Percentiles rank a stretch among this genome's conserved stretches.
Evolutionary conservation across 1,139 yeast species (phyloP).

Genomic region (Arxiozyma bovina): DNA sequence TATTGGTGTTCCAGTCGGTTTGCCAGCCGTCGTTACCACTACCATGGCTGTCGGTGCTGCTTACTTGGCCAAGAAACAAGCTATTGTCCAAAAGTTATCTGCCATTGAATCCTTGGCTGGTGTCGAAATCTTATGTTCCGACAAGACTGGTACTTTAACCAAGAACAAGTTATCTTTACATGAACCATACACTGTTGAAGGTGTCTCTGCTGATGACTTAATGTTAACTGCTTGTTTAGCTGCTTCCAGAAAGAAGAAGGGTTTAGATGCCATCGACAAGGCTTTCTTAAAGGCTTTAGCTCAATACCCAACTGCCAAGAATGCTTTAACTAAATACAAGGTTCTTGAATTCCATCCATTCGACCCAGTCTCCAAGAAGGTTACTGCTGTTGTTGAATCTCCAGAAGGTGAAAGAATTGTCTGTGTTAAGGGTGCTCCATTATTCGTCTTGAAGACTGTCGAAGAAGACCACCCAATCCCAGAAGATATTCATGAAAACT

Average conservation of each 20-base stretch:
- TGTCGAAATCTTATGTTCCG: slow-evolving; percentile 98
- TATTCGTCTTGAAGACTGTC: slow-evolving; percentile 88
- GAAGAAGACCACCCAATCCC: slow-evolving; percentile 95
- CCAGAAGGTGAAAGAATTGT: slow-evolving; percentile 94
- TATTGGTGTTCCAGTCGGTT: slow-evolving; percentile 99
- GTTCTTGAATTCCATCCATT: slow-evolving; percentile 93
- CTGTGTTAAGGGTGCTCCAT: slow-evolving; percentile 98
- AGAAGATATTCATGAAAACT: slow-evolving; percentile 89
- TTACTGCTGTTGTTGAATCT: slow-evolving; percentile 87
- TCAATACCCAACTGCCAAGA: slow-evolving; percentile 85
- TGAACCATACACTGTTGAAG: slow-evolving; percentile 99
- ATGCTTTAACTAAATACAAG: slow-evolving; percentile 91
- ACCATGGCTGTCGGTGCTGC: slow-evolving; percentile 99
- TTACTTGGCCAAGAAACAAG: slow-evolving; percentile 96
- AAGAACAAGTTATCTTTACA: slow-evolving; percentile 93
- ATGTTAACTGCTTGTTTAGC: slow-evolving; percentile 98
- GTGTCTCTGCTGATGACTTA: slow-evolving; percentile 94
- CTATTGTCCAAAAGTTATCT: slow-evolving; percentile 95
- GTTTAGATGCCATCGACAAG: slow-evolving; percentile 95
- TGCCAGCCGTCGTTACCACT: slow-evolving; percentile 98
- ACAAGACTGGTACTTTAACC: slow-evolving; percentile 98
- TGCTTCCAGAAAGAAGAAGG: slow-evolving; percentile 98
- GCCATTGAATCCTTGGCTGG: slow-evolving; percentile 98
- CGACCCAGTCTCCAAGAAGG: slow-evolving; percentile 96
- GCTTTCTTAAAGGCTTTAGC: slow-evolving; percentile 91